Evolutionary conservation across 192 early-diverging fungal species (phyloP), one percentile per base, ranked within the genome.

Genomic region (Entomortierella parvispora): DNA sequence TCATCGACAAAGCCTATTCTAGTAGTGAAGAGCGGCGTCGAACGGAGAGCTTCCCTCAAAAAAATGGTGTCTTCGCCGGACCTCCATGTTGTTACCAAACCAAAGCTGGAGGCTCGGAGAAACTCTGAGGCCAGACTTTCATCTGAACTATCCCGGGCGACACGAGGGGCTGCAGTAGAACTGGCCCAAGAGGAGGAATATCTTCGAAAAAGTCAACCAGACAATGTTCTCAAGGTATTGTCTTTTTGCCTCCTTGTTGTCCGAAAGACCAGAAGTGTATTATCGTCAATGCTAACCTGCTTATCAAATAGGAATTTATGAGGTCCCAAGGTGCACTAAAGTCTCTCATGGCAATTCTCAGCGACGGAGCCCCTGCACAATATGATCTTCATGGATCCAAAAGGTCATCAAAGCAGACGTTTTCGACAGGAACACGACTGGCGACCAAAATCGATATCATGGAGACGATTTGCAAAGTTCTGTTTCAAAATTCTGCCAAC

Each of bases 401-500:
- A 17, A 49, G 53, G 37, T 28, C 65, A 8, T 47, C 62, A 34
- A 65, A 67, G 42, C 52, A 58, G n/a, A 20, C 54, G 11, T 23
- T 71, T 37, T 37, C 49, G 7, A 56, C 78, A n/a, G 60, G 58
- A 33, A 68, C 63, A 12, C 58, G 60, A 12, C 32, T 71, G 12
- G 68, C 69, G 3, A 71, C 80, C 12, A 81, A 81, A 32, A 70
- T 81, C 14, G 80, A 81, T 43, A 77, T 78, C 47, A 65, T 81
- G 68, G 80, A 81, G 57, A 81, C 80, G 7, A 45, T 81, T 1
- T 81, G 80, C 59, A 81, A 79, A 42, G 62, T 81, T 15, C 54
- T 81, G 4, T 79, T 82, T 49, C 75, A 71, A 23, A 79, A 79
- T 22, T 71, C 68, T 0, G 68, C 50, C 12, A 82, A 79, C 32